phyloP scores from a whole-genome alignment of 2,329 filamentous ascomycete species.

The Sporothrix schenckii region DNA sequence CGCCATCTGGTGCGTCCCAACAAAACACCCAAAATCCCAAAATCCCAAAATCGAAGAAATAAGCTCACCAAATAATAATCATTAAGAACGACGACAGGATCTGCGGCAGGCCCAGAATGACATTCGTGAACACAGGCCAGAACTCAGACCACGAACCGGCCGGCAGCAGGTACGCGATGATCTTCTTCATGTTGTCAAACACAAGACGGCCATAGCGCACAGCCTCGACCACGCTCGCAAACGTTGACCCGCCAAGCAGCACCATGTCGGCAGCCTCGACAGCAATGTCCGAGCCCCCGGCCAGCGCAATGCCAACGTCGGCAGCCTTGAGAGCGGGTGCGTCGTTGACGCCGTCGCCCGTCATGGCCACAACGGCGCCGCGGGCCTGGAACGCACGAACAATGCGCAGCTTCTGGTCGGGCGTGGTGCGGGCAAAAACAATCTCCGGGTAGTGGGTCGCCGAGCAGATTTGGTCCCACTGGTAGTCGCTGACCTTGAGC shows the following conservation, averaged over 20 bases:
- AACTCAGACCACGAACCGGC: constrained; percentile 61
- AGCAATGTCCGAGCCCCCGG: constrained; percentile 64
- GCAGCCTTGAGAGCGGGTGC: constrained; percentile 74
- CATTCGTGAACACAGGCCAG: constrained; percentile 60
- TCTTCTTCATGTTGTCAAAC: constrained; percentile 49
- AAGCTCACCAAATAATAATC: constrained; percentile 54
- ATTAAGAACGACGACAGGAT: constrained; percentile 58
- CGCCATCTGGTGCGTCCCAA: background rate
- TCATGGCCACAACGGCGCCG: constrained; percentile 74
- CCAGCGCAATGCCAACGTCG: constrained; percentile 66
- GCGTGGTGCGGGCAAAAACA: constrained; percentile 74
- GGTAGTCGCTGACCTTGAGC: constrained; percentile 63
- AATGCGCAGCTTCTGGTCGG: constrained; percentile 77
- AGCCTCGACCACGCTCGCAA: constrained; percentile 69
- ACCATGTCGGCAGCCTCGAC: constrained; percentile 67
- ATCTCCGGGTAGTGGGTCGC: constrained; percentile 63
- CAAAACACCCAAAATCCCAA: too few relatives aligned
- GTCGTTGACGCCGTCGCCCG: constrained; percentile 76
- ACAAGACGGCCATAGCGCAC: constrained; percentile 53
- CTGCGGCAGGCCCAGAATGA: constrained; percentile 58
- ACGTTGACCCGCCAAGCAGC: constrained; percentile 62
- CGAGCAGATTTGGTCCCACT: constrained; percentile 65
- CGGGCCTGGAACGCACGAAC: constrained; percentile 68
- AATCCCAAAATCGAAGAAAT: background rate
- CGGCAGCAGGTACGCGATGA: constrained; percentile 52